phyloP scores from a whole-genome alignment of 371 early-diverging fungal species.

The Mucor mucedo region DNA sequence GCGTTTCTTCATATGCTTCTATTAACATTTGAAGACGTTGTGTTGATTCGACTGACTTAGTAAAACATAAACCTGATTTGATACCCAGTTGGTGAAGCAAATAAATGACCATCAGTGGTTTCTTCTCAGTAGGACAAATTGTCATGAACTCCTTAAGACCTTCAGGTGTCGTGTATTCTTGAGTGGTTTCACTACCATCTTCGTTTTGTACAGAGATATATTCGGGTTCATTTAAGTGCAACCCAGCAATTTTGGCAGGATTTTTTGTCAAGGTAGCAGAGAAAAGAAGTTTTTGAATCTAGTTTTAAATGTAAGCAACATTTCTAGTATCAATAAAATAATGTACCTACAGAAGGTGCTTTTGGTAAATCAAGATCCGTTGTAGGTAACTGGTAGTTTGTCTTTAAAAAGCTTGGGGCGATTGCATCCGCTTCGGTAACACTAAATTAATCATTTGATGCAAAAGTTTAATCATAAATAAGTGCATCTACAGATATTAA shows the following conservation, averaged over 20 bases:
- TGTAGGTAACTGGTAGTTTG: conserved; percentile 48
- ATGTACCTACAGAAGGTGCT: conserved; percentile 49
- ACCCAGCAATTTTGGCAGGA: conserved; percentile 87
- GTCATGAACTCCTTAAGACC: conserved; percentile 75
- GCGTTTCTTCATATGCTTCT: conserved; percentile 54
- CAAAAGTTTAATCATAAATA: neutral
- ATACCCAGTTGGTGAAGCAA: conserved; percentile 69
- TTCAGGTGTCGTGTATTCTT: conserved; percentile 66
- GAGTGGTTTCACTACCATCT: conserved; percentile 42
- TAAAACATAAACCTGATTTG: conserved; percentile 82
- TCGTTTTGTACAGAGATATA: conserved; percentile 69
- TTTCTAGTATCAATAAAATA: neutral
- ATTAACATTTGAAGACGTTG: conserved; percentile 76
- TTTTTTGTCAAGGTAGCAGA: conserved; percentile 94
- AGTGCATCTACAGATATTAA: neutral
- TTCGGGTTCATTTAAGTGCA: conserved; percentile 79
- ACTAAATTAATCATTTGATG: conserved; percentile 25
- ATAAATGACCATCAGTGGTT: conserved; percentile 81
- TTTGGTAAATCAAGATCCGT: conserved; percentile 63
- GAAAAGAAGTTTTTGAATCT: conserved; percentile 88
- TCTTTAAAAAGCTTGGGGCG: conserved; percentile 56
- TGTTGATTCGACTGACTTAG: conserved; percentile 87
- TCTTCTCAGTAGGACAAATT: conserved; percentile 64
- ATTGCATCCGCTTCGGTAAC: conserved; percentile 60
- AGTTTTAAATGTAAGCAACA: neutral